A percentile compares a stretch with the other conserved stretches of the same genome.
phyloP scores from a whole-genome alignment of 2,329 filamentous ascomycete genomes.

The Diaporthe ilicicola region DNA sequence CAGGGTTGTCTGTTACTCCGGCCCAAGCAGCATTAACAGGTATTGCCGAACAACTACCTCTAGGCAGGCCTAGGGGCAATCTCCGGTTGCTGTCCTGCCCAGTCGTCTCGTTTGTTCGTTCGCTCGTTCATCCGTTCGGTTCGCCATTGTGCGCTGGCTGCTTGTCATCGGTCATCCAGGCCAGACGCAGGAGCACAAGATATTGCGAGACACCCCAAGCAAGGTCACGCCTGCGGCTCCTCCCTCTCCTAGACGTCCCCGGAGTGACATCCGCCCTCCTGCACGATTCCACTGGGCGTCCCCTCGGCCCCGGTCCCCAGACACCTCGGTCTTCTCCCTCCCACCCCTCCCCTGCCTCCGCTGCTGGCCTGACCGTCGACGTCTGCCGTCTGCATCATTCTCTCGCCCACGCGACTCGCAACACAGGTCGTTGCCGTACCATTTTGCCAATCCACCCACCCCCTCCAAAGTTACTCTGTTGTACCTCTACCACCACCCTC shows the following conservation, averaged over 20 bases:
- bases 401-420: conserved; percentile 21
- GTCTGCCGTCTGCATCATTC: conserved; percentile 22
- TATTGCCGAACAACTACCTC: not conserved
- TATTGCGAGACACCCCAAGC: not conserved
- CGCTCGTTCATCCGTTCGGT: conserved; percentile 1
- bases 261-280: conserved; percentile 24
- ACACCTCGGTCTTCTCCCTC: not conserved
- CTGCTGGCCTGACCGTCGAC: conserved; percentile 23
- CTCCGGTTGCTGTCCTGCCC: not conserved
- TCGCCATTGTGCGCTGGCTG: conserved; percentile 20
- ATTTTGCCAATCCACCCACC: not conserved
- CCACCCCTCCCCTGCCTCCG: not conserved
- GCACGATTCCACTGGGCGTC: conserved; percentile 20
- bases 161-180: conserved; percentile 24
- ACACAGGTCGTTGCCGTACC: not conserved
- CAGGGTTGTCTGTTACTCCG: conserved; percentile 20
- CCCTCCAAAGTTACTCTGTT: not conserved
- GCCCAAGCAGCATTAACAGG: not conserved
- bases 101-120: not conserved
- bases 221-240: conserved; percentile 32
- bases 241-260: conserved; percentile 11
- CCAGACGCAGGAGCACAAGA: conserved; percentile 3
- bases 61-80: conserved; percentile 6
- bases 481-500: not conserved
- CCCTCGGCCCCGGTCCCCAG: conserved; percentile 24